phyloP scores from a whole-genome alignment of 2,329 filamentous ascomycete genomes.

The Claviceps maximensis region DNA sequence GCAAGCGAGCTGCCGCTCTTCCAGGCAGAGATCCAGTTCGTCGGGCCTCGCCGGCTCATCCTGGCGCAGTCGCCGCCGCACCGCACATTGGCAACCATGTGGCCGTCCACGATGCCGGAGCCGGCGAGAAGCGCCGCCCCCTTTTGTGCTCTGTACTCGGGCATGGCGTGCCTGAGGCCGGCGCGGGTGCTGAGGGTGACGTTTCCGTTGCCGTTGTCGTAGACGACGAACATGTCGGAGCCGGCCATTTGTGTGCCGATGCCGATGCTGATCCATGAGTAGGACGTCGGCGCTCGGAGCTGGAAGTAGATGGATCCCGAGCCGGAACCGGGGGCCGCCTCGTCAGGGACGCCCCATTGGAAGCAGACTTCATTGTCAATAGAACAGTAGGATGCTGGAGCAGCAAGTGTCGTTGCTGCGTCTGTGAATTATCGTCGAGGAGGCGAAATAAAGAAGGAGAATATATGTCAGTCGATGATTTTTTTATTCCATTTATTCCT shows the following conservation, averaged over 20 bases:
- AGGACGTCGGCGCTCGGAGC: constrained; percentile 38
- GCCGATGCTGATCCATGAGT: constrained; percentile 45
- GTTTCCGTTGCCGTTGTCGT: constrained; percentile 43
- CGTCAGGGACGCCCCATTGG: constrained; percentile 39
- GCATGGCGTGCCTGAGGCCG: constrained; percentile 34
- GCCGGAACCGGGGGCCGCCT: constrained; percentile 30
- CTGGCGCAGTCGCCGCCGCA: constrained; percentile 39
- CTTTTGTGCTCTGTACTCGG: constrained; percentile 29
- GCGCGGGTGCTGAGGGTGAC: constrained; percentile 47
- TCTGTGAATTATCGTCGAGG: constrained; percentile 7
- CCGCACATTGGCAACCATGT: constrained; percentile 47
- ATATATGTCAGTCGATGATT: background rate
- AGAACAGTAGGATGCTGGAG: constrained; percentile 27
- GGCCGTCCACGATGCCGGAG: constrained; percentile 37
- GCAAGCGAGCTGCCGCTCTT: constrained; percentile 31
- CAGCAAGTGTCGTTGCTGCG: constrained; percentile 11
- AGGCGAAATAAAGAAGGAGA: background rate
- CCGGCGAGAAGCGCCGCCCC: constrained; percentile 42
- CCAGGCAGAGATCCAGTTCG: constrained; percentile 43
- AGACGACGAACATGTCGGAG: constrained; percentile 50
- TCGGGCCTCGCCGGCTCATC: constrained; percentile 27
- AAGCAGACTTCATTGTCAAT: constrained; percentile 33
- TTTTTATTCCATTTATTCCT: background rate
- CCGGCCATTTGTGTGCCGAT: constrained; percentile 41
- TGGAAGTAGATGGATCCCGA: constrained; percentile 48